Evolutionary conservation across 2,329 filamentous ascomycete species (phyloP), one percentile per base, ranked within the genome.

Genomic region (Cladosporium sp.): DNA sequence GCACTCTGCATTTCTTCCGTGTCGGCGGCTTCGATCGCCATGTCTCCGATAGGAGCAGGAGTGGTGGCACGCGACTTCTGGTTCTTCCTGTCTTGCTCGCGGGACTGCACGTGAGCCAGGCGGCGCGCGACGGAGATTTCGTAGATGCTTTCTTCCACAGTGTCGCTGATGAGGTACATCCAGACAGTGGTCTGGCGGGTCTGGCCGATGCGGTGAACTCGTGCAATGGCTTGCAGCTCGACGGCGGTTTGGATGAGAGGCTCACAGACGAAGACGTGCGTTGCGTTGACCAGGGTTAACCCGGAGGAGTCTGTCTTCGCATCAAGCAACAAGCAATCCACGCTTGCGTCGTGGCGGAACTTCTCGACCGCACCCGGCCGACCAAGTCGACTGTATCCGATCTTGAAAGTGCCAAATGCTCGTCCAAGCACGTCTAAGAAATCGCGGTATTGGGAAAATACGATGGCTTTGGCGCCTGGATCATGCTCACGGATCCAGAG

Each of bases 181-280:
- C 93, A 98, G 1, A 98, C 93, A 0, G 92, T 97, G 0, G 95
- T 99, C 70, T 91, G 86, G 61, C 91, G 88, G 69, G 89, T 85
- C 78, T 98, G 95, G 0, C 95, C 95, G 69, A 99, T 99, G 41
- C 95, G 88, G 76, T 99, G 93, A 1, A 99, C 93, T 65, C 95
- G 90, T 0, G 94, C 93, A 74, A 98, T 96, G 15, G 93, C 94
- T 78, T 99, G 95, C 11, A 98, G 84, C 78, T 98, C 95, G 18
- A 99, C 87, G 0, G 93, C 93, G 0, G 94, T 94, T 75, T 98
- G 97, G 71, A 98, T 88, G 3, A 98, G 82, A 2, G 95, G 95
- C 75, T 99, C 95, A 76, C 93, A 97, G 4, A 99, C 85, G 74
- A 98, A 96, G 1, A 98, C 93, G 75, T 98, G 93, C 58, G 88